Evolutionary conservation across 2,329 filamentous ascomycete species (phyloP).

Genomic region (Aureobasidium sp.): DNA sequence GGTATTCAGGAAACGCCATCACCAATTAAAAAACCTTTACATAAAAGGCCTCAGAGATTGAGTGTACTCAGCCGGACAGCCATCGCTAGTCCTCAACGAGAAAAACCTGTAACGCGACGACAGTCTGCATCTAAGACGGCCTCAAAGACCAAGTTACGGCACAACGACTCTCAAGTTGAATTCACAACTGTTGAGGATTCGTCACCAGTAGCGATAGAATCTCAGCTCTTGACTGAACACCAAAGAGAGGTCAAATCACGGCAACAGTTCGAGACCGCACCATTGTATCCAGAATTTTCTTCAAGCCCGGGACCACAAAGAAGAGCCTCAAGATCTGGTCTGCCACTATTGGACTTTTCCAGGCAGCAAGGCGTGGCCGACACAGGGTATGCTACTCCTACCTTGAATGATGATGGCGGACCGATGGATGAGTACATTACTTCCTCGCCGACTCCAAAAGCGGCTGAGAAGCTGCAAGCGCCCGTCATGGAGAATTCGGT

Average conservation of each 20-base stretch:
- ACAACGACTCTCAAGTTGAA: slow-evolving; percentile 76
- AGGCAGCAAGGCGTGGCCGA: slow-evolving; percentile 22
- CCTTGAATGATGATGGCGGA: slow-evolving; percentile 31
- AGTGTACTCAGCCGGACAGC: slow-evolving; percentile 21
- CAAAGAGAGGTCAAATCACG: slow-evolving; percentile 72
- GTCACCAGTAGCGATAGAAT: slow-evolving; percentile 48
- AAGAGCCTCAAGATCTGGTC: slow-evolving; percentile 21
- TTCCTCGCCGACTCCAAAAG: slow-evolving; percentile 47
- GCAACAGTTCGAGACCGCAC: slow-evolving; percentile 56
- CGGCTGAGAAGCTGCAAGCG: slow-evolving; percentile 22
- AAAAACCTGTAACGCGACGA: background rate
- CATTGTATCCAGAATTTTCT: slow-evolving; percentile 61
- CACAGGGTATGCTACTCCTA: slow-evolving; percentile 37
- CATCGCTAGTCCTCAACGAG: slow-evolving; percentile 1
- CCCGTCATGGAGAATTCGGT: slow-evolving; percentile 2
- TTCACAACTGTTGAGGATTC: slow-evolving; percentile 64
- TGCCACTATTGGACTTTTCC: slow-evolving; percentile 25
- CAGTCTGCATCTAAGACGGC: background rate
- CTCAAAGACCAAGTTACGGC: slow-evolving; percentile 50
- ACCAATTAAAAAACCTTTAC: background rate
- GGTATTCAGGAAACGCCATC: slow-evolving; percentile 19
- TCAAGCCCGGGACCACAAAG: slow-evolving; percentile 43
- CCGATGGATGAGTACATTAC: slow-evolving; percentile 41
- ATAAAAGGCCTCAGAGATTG: slow-evolving; percentile 9
- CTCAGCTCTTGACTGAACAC: slow-evolving; percentile 69